Conservation (phyloP, 345 rosid genomes). For the Leavenworthia alabamica region DNA sequence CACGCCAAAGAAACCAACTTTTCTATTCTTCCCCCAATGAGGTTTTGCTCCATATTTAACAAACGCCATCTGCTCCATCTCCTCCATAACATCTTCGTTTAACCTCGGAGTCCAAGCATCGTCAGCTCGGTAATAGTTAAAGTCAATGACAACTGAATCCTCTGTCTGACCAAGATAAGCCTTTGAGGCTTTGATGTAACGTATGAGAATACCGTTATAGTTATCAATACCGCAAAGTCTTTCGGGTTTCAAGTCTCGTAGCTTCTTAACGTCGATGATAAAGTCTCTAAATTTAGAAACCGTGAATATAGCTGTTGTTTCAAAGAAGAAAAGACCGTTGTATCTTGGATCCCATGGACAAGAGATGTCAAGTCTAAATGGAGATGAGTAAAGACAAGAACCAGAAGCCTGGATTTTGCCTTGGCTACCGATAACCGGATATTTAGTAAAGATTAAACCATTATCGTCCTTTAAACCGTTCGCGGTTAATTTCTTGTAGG, state of each 20-base stretch:
- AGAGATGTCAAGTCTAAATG: constrained; percentile 32
- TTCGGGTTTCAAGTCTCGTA: constrained; percentile 53
- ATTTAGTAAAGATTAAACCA: constrained; percentile 56
- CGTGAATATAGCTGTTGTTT: constrained; percentile 61
- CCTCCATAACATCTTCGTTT: constrained; percentile 74
- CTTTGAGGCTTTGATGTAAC: constrained; percentile 66
- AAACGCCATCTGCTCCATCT: constrained; percentile 88
- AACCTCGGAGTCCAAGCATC: constrained; percentile 58
- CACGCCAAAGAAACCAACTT: constrained; percentile 54
- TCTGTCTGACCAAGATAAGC: constrained; percentile 75
- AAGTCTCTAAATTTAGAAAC: constrained; percentile 46
- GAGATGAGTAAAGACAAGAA: constrained; percentile 65
- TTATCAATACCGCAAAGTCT: constrained; percentile 65
- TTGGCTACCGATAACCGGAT: constrained; percentile 77
- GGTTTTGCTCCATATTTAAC: constrained; percentile 66
- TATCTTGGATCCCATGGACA: constrained; percentile 85
- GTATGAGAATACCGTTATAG: constrained; percentile 59
- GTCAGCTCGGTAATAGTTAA: constrained; percentile 62
- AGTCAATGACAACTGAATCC: constrained; percentile 75
- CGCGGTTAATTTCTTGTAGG: constrained; percentile 48
- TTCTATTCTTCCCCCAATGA: constrained; percentile 87
- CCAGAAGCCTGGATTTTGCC: constrained; percentile 80
- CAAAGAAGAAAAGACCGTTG: constrained; percentile 68
- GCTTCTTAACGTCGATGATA: constrained; percentile 49
- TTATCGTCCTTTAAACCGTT: constrained; percentile 69